These are phyloP conservation scores for Priceomyces castillae DNA, from an alignment of 805 yeast genomes.

Conservation along the genomic window DNA sequence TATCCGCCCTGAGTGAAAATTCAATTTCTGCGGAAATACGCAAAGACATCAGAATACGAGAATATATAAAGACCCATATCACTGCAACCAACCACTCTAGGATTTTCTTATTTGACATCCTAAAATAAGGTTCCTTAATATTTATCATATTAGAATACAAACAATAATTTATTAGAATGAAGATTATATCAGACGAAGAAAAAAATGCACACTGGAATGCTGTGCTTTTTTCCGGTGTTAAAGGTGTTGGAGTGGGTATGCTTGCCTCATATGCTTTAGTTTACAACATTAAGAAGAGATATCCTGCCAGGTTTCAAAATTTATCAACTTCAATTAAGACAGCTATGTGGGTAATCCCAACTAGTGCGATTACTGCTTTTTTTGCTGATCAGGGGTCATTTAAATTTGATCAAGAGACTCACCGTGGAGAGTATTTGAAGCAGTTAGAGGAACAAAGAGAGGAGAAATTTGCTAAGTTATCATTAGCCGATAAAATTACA, in stretches of 20 bases:
- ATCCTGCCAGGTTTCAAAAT: slow-evolving; percentile 48
- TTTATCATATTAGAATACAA: no score
- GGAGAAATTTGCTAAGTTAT: slow-evolving; percentile 50
- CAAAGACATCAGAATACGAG: neutral
- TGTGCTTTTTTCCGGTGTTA: slow-evolving; percentile 56
- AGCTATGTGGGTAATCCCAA: slow-evolving; percentile 67
- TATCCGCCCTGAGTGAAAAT: neutral
- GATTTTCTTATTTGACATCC: no score
- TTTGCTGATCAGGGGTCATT: slow-evolving; percentile 71
- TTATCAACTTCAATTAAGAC: slow-evolving; percentile 45
- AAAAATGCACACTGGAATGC: slow-evolving; percentile 60
- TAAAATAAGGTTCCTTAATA: no score
- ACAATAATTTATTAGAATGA: slow-evolving; percentile 44
- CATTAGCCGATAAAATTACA: slow-evolving; percentile 48
- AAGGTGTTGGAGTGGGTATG: slow-evolving; percentile 59
- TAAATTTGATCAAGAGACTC: slow-evolving; percentile 58
- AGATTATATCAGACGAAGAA: slow-evolving; percentile 64
- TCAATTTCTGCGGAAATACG: no score
- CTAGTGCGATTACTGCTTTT: slow-evolving; percentile 58
- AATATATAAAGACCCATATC: neutral
- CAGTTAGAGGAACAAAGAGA: slow-evolving; percentile 44
- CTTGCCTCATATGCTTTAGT: slow-evolving; percentile 54
- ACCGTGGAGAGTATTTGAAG: slow-evolving; percentile 47
- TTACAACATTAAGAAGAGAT: slow-evolving; percentile 31
- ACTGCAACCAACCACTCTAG: no score